Conservation (phyloP, 2,329 filamentous ascomycete genomes). For the Aschersonia sp. region DNA sequence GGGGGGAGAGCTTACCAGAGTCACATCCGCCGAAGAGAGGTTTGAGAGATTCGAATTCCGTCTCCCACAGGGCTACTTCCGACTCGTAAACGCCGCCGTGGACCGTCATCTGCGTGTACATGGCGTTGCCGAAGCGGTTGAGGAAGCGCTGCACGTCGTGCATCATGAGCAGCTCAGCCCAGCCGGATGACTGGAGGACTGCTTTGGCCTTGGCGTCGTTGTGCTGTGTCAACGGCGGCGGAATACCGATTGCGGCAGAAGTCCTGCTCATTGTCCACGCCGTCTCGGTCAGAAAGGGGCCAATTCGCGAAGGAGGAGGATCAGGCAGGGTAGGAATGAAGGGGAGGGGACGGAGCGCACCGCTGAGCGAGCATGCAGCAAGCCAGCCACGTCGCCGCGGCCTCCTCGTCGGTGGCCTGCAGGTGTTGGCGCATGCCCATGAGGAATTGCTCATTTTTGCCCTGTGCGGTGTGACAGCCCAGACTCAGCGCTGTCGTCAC, state of each 20-base stretch:
- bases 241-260: constrained; percentile 28
- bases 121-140: constrained; percentile 32
- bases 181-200: constrained; percentile 16
- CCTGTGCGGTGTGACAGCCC: constrained; percentile 37
- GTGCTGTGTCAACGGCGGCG: constrained; percentile 34
- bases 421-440: constrained; percentile 27
- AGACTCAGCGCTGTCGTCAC: constrained; percentile 32
- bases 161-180: constrained; percentile 25
- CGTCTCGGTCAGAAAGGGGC: background rate
- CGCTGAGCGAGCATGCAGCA: constrained; percentile 37
- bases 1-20: constrained; percentile 21
- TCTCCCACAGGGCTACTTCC: constrained; percentile 32
- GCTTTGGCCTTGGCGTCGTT: constrained; percentile 28
- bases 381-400: constrained; percentile 36
- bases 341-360: constrained; percentile 12
- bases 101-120: constrained; percentile 31
- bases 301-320: background rate
- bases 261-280: constrained; percentile 11
- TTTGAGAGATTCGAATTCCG: constrained; percentile 34
- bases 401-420: constrained; percentile 34
- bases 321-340: background rate
- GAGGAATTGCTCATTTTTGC: constrained; percentile 32
- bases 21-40: constrained; percentile 29
- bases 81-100: constrained; percentile 30
- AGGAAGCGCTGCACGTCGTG: constrained; percentile 36